phyloP scores from a whole-genome alignment of 1,139 yeast genomes.

The Eremothecium gossypii region DNA sequence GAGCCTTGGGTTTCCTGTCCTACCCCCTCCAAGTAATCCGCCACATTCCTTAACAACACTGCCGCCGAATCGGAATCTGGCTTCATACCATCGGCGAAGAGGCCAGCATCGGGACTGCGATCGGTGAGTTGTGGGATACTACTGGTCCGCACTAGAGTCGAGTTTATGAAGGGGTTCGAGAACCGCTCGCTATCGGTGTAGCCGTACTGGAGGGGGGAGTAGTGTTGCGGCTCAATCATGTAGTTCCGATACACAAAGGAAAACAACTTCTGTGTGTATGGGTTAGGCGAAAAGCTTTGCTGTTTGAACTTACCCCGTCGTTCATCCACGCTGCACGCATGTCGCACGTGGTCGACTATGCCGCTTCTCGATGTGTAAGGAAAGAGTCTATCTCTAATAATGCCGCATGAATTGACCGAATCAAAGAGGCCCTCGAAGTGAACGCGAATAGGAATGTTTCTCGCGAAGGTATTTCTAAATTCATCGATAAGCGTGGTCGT shows the following conservation, averaged over 20 bases:
- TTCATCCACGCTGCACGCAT: constrained; percentile 58
- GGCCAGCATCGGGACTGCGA: not conserved
- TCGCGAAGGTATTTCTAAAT: constrained; percentile 44
- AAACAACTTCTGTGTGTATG: constrained; percentile 31
- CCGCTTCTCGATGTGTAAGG: constrained; percentile 46
- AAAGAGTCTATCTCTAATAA: constrained; percentile 45
- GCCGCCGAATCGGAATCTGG: constrained; percentile 2
- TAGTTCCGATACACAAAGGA: constrained; percentile 21
- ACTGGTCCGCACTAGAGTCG: not conserved
- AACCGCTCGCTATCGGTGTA: not conserved
- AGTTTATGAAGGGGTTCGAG: constrained; percentile 5
- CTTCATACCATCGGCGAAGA: not conserved
- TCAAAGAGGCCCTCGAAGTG: constrained; percentile 61
- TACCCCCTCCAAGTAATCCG: constrained; percentile 2
- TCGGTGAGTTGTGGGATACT: not conserved
- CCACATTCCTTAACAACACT: constrained; percentile 4
- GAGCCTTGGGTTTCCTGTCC: constrained; percentile 1
- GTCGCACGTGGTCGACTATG: constrained; percentile 49
- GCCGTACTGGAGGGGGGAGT: not conserved
- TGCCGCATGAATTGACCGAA: constrained; percentile 56
- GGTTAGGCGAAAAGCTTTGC: constrained; percentile 39
- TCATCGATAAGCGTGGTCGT: constrained; percentile 39
- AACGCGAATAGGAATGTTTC: constrained; percentile 34
- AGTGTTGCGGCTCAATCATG: constrained; percentile 3
- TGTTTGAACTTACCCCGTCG: constrained; percentile 54